phyloP scores from a whole-genome alignment of 208 protist species.

The Leishmania braziliensis region DNA sequence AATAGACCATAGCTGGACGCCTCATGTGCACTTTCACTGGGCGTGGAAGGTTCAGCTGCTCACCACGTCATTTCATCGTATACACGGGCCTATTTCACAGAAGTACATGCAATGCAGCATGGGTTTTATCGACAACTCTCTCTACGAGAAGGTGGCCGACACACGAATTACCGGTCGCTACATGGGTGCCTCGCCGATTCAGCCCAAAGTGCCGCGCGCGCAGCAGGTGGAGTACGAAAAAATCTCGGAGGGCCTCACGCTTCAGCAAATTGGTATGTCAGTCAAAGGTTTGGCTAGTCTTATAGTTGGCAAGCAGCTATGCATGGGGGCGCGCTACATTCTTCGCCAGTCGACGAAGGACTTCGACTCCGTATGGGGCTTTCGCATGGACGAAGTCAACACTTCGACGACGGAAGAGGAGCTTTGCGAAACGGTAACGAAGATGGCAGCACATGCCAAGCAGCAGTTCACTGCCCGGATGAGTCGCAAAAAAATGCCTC shows the following conservation, averaged over 20 bases:
- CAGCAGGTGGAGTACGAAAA: conserved; percentile 64
- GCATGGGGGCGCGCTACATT: conserved; percentile 83
- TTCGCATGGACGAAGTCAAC: conserved; percentile 68
- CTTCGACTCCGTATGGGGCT: conserved; percentile 75
- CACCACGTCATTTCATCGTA: conserved; percentile 53
- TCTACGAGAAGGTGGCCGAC: conserved; percentile 65
- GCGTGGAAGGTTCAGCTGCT: conserved; percentile 80
- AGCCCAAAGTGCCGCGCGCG: conserved; percentile 44
- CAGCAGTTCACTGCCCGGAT: background rate
- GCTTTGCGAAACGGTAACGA: conserved; percentile 18
- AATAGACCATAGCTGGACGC: conserved; percentile 81
- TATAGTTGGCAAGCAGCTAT: conserved; percentile 78
- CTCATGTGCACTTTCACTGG: conserved; percentile 64
- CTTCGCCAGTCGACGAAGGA: conserved; percentile 62
- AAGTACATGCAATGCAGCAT: conserved; percentile 60
- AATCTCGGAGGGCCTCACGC: conserved; percentile 51
- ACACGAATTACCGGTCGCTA: conserved; percentile 33
- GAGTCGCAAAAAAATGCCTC: background rate
- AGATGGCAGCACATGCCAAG: conserved; percentile 23
- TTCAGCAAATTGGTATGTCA: conserved; percentile 72
- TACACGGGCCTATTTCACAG: conserved; percentile 62
- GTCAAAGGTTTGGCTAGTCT: conserved; percentile 64
- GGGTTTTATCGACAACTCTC: conserved; percentile 78
- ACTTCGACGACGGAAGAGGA: conserved; percentile 28
- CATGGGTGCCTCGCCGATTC: conserved; percentile 20